phyloP scores from a whole-genome alignment of 106 monocot genomes.

The Posidonia australis region DNA sequence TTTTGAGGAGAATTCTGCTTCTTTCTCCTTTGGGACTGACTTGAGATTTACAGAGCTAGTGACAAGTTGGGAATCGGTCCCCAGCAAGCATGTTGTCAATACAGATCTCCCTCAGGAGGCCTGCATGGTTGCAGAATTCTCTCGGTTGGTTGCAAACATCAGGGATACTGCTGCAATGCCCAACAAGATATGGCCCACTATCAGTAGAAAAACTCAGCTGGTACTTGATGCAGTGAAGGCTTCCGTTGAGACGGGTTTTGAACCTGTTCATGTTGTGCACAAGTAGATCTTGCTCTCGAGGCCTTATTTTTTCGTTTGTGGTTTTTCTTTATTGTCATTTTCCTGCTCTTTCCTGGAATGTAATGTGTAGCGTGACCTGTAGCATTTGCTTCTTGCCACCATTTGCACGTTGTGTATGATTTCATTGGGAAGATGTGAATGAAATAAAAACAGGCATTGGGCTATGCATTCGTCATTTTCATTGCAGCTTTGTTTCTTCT shows the following conservation, averaged over 20 bases:
- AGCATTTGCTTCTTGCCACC: too few species aligned
- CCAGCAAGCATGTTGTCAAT: constrained; percentile 38
- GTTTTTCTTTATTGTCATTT: too few species aligned
- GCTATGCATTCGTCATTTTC: too few species aligned
- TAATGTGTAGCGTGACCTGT: too few species aligned
- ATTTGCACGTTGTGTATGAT: too few species aligned
- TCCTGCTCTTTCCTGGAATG: too few species aligned
- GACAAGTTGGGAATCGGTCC: constrained; percentile 40
- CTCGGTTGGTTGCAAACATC: constrained; percentile 39
- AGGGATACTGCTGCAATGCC: constrained; percentile 26
- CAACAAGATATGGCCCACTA: constrained; percentile 40
- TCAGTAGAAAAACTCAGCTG: constrained; percentile 50
- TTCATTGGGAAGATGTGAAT: too few species aligned
- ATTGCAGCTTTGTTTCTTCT: too few species aligned
- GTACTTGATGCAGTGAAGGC: constrained; percentile 54
- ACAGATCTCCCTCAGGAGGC: constrained; percentile 66
- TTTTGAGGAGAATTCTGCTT: constrained; percentile 37
- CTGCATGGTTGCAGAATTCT: constrained; percentile 65
- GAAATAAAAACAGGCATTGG: too few species aligned
- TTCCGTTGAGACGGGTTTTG: constrained; percentile 34
- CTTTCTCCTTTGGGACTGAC: constrained; percentile 27
- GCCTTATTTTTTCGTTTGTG: too few species aligned
- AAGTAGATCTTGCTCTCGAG: not conserved
- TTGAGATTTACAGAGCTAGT: constrained; percentile 36
- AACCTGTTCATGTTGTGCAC: constrained; percentile 19